Evolutionary conservation across 805 yeast genomes (phyloP), one percentile per base, ranked within the genome.

Genomic region (Kregervanrija fluxuum): DNA sequence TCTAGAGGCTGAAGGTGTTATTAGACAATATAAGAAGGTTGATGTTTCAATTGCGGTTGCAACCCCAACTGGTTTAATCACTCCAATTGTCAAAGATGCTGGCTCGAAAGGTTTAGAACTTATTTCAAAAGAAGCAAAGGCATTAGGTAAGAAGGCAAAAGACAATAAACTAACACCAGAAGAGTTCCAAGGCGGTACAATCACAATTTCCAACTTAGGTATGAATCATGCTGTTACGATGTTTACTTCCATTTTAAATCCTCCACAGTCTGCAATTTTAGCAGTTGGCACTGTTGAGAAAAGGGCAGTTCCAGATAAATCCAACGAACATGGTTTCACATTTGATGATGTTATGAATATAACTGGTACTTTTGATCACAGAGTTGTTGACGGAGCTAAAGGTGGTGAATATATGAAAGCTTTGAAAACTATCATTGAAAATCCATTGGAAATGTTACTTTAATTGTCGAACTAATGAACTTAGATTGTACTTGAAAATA

Each of bases 121-220:
- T 33, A 93, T 93, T 61, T 91, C 98, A 37, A 65, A 66, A 49
- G 87, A 83, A 64, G 78, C 87, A 60, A 93, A 93, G 75, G 96
- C 85, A 56, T 77, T 93, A 56, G 98, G 96, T 55, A 85, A 85
- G 76, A 87, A 93, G 70, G 99, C 99, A 50, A 89, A 91, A 70
- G 88, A 76, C 48, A 89, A 88, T 70, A 93, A 91, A 75, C 81
- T 93, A 66, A 63, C 70, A 54, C 99, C 99, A 51, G 95, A 88
- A 68, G 99, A 93, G 73, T 93, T 85, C 82, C 96, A 88, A 77
- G 99, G 99, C 60, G 99, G 99, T 64, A 90, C 99, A 57, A 87
- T 93, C 68, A 89, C 97, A 66, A 91, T 93, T 62, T 93, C 98
- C 54, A 93, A 93, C 83, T 75, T 93, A 76, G 99, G 99, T 65